Conservation (phyloP, 257 asterid species). For the Galeopsis tetrahit region DNA sequence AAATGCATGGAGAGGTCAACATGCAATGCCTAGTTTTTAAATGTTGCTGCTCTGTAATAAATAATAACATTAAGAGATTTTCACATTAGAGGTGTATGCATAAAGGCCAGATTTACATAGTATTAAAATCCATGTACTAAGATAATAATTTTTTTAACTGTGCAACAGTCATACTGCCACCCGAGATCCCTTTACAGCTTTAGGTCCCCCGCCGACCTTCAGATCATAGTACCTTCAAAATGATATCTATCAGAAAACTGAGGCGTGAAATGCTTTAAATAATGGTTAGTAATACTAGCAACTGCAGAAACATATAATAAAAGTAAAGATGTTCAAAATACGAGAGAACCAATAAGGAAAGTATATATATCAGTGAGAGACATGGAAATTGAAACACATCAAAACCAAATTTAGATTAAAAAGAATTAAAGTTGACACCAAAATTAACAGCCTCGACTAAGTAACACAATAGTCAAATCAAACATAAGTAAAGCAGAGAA, state of each 20-base stretch:
- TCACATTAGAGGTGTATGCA: slow-evolving; percentile 23
- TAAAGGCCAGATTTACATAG: slow-evolving; percentile 26
- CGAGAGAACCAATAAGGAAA: slow-evolving; percentile 5
- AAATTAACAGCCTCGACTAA: slow-evolving; percentile 1
- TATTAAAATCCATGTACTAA: slow-evolving; percentile 42
- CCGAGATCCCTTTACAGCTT: slow-evolving; percentile 98
- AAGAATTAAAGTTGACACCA: not conserved
- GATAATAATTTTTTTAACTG: slow-evolving; percentile 58
- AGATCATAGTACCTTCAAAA: slow-evolving; percentile 82
- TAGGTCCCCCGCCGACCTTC: slow-evolving; percentile 81
- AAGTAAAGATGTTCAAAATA: not conserved
- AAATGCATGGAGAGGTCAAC: not conserved
- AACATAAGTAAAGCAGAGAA: slow-evolving; percentile 1
- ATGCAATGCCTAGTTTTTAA: slow-evolving; percentile 16
- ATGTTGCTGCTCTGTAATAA: not conserved
- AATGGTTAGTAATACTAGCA: not conserved
- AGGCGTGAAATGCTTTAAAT: not conserved
- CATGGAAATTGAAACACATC: not conserved
- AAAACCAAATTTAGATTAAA: not conserved
- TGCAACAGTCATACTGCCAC: slow-evolving; percentile 93
- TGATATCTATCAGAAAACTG: slow-evolving; percentile 27
- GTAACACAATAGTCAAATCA: slow-evolving; percentile 5
- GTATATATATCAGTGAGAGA: not conserved
- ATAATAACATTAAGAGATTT: not conserved
- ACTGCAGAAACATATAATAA: not conserved